Conservation (phyloP, 345 rosid genomes). For the Kernera saxatilis region DNA sequence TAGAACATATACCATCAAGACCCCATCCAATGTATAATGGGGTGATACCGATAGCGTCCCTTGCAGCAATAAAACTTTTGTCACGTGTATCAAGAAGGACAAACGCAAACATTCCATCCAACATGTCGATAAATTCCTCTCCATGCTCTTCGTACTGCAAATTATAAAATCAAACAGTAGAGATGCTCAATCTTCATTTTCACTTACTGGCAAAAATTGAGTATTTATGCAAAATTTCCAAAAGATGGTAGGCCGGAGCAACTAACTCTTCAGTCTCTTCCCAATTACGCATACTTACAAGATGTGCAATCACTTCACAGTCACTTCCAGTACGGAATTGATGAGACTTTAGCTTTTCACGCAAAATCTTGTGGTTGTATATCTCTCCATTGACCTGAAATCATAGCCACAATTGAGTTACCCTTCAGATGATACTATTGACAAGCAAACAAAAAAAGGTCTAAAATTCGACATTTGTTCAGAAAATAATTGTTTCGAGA, state of each 20-base stretch:
- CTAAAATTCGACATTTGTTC: background rate
- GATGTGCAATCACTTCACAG: slow-evolving; percentile 86
- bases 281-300: slow-evolving; percentile 41
- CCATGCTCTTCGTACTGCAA: slow-evolving; percentile 79
- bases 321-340: slow-evolving; percentile 73
- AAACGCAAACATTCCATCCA: slow-evolving; percentile 87
- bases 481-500: background rate
- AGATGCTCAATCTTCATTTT: background rate
- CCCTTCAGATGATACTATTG: background rate
- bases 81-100: slow-evolving; percentile 71
- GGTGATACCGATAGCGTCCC: slow-evolving; percentile 70
- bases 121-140: slow-evolving; percentile 64
- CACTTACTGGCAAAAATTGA: background rate
- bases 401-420: background rate
- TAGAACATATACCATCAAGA: slow-evolving; percentile 48
- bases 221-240: background rate
- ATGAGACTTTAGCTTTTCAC: slow-evolving; percentile 52
- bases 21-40: slow-evolving; percentile 89
- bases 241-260: background rate
- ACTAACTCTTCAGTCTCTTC: background rate
- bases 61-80: slow-evolving; percentile 72
- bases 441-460: background rate
- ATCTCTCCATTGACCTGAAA: slow-evolving; percentile 79
- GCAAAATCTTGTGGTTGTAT: slow-evolving; percentile 61
- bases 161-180: too few species aligned